Evolutionary conservation across 345 rosid genomes (phyloP).

Genomic region (Brassica napus): Da-Ae NC_063437.1:9447501-9448000

Average conservation of each 20-base stretch:
- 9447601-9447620: conserved; percentile 47
- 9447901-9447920: conserved; percentile 69
- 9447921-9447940: conserved; percentile 51
- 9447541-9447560: conserved; percentile 44
- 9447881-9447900: conserved; percentile 89
- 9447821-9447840: conserved; percentile 66
- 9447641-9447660: conserved; percentile 43
- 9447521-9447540: conserved; percentile 46
- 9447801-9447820: conserved; percentile 60
- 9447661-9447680: conserved; percentile 46
- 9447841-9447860: conserved; percentile 50
- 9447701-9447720: conserved; percentile 56
- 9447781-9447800: conserved; percentile 55
- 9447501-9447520: conserved; percentile 63
- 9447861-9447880: conserved; percentile 67
- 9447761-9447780: conserved; percentile 51
- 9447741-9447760: conserved; percentile 9
- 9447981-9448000: conserved; percentile 82
- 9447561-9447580: conserved; percentile 45
- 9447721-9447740: conserved; percentile 51
- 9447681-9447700: conserved; percentile 51
- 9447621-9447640: conserved; percentile 27
- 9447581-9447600: conserved; percentile 49
- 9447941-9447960: conserved; percentile 49
- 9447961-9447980: conserved; percentile 90